Conservation (phyloP, 2,329 filamentous ascomycete genomes). For the Trichophyton schoenleinii region DNA sequence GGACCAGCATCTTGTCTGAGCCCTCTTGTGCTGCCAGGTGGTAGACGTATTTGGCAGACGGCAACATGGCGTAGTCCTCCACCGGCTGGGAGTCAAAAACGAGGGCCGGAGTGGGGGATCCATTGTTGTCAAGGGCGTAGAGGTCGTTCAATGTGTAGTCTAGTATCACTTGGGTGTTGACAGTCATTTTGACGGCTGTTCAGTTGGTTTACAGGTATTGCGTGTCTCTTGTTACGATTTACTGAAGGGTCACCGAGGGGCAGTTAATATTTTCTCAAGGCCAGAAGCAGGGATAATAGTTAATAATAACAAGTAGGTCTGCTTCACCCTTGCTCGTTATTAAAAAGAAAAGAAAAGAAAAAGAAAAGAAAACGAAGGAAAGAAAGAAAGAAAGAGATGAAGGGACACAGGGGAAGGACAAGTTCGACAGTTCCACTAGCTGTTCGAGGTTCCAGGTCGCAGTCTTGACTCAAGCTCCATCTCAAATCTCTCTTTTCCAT, state of each 20-base stretch:
- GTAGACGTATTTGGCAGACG: background rate
- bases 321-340: too few species aligned
- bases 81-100: background rate
- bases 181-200: background rate
- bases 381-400: too few species aligned
- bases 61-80: background rate
- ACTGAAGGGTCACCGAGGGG: too few species aligned
- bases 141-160: background rate
- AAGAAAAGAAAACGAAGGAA: too few species aligned
- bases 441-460: background rate
- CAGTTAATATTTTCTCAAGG: too few species aligned
- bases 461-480: conserved; percentile 9
- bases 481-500: conserved; percentile 14
- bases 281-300: too few species aligned
- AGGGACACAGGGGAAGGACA: background rate
- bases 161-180: background rate
- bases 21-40: background rate
- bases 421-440: background rate
- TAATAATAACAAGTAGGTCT: too few species aligned
- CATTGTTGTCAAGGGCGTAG: background rate
- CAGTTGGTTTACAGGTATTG: too few species aligned
- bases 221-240: too few species aligned
- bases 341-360: too few species aligned
- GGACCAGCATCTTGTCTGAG: background rate
- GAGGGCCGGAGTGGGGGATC: background rate